Base-by-base conservation (phyloP, 345 rosid species). In the Clarkia xantiana region DNA sequence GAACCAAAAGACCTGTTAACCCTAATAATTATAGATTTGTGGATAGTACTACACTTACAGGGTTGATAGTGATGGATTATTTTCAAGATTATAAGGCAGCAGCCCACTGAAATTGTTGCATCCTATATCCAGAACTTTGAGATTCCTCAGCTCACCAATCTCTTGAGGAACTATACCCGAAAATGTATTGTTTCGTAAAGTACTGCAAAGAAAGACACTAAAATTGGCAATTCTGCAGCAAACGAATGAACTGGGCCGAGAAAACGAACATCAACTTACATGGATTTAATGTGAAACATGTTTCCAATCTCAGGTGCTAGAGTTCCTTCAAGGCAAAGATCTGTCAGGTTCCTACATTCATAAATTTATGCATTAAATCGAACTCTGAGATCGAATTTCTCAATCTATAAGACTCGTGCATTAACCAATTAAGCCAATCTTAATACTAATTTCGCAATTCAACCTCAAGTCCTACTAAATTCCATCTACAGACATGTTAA, bases 81-180 rank as follows among this genome's bases (percentile, higher is more conserved):
- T 67, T 51, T 62, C 74, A 39, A 77, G 63, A 42, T 71, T 72
- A 43, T 52, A 47, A 7, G 93, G 87, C 15, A 80, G 52, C 3
- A 69, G 68, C 46, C 80, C 80, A 13, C 63, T 75, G 53, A 82
- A 77, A 65, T 79, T 71, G 47, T 82, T 82, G 49, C 55, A 68
- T 62, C 87, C 87, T 60, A 79, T 58, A 64, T 82, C 93, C 57
- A 82, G 58, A 66, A 65, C 71, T 63, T 82, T 80, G 59, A 82
- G 56, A 54, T 73, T 78, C 78, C 64, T 68, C 51, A 82, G 53
- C 46, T 56, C 67, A 54, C 73, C 82, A 46, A 79, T 29, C 49
- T 52, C 84, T 49, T 70, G 67, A 1, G 93, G 93, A 52, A 82
- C 57, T 45, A 22, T 62, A 41, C 87, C 93, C 15, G 44, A 49